phyloP scores from a whole-genome alignment of 768 basidiomycete genomes.

The Nevesoporus exiguus region DNA sequence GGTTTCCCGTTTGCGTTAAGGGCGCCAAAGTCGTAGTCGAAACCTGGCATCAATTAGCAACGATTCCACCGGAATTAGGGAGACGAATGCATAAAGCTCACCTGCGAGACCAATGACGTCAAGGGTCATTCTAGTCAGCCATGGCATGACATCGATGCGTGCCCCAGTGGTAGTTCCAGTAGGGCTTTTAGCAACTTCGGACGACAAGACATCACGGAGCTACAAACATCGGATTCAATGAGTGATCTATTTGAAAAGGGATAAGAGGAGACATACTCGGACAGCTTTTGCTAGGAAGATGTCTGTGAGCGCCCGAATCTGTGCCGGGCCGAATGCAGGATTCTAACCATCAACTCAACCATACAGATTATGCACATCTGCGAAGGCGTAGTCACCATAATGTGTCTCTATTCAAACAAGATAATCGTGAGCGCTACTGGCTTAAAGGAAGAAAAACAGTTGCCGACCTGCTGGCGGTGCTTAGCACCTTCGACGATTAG shows the following conservation, averaged over 20 bases:
- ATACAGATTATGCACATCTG: background rate
- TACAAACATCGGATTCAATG: background rate
- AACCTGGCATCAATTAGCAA: conserved; percentile 18
- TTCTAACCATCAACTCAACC: conserved; percentile 39
- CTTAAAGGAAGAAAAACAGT: background rate
- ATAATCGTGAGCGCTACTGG: background rate
- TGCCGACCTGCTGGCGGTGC: conserved; percentile 37
- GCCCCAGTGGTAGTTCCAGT: conserved; percentile 8
- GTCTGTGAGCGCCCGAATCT: conserved; percentile 55
- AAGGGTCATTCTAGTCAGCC: conserved; percentile 35
- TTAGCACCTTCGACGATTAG: conserved; percentile 41
- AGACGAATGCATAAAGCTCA: background rate
- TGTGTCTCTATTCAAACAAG: conserved; percentile 7
- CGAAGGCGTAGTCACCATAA: conserved; percentile 31
- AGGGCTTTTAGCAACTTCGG: conserved; percentile 29
- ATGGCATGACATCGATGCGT: conserved; percentile 30
- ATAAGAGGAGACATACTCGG: conserved; percentile 33
- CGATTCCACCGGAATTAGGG: background rate
- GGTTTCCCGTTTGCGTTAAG: conserved; percentile 24
- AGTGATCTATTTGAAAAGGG: background rate
- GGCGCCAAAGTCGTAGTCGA: conserved; percentile 35
- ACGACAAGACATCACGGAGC: conserved; percentile 46
- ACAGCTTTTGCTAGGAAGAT: conserved; percentile 57
- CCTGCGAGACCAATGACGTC: conserved; percentile 42
- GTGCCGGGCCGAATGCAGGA: conserved; percentile 61